Percentiles rank a stretch among this genome's conserved stretches.
phyloP scores from a whole-genome alignment of 306 rosid species.

The Coriaria nepalensis region DNA sequence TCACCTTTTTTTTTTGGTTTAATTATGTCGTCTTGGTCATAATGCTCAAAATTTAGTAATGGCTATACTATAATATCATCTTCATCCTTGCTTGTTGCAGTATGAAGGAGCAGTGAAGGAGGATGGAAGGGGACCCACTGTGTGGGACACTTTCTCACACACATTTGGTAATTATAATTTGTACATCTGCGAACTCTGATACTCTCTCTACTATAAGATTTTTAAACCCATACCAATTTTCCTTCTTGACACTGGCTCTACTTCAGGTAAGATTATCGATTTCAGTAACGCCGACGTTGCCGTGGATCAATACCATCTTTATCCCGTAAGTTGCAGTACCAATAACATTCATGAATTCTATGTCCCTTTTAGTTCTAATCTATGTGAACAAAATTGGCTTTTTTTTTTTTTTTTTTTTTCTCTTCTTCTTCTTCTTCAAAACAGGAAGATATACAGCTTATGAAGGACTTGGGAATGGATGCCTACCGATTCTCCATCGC shows the following conservation, averaged over 20 bases:
- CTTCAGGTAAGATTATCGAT: constrained; percentile 55
- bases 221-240: neutral
- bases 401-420: too few relatives aligned
- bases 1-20: too few relatives aligned
- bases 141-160: constrained; percentile 83
- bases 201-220: neutral
- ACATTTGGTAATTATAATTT: constrained; percentile 25
- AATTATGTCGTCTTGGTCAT: too few relatives aligned
- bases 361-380: neutral
- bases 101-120: constrained; percentile 81
- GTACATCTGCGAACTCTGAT: neutral
- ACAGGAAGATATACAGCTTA: constrained; percentile 69
- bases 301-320: constrained; percentile 69
- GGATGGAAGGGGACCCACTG: constrained; percentile 66
- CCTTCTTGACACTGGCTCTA: neutral
- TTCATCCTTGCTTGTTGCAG: constrained; percentile 17
- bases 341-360: too few relatives aligned
- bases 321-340: constrained; percentile 25
- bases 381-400: too few relatives aligned
- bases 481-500: constrained; percentile 89
- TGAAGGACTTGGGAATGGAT: constrained; percentile 86
- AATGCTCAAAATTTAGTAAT: too few relatives aligned
- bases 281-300: constrained; percentile 76
- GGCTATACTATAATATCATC: neutral
- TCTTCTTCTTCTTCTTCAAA: too few relatives aligned